phyloP scores from a whole-genome alignment of 768 basidiomycete species.

The Dendrothele bispora region DNA sequence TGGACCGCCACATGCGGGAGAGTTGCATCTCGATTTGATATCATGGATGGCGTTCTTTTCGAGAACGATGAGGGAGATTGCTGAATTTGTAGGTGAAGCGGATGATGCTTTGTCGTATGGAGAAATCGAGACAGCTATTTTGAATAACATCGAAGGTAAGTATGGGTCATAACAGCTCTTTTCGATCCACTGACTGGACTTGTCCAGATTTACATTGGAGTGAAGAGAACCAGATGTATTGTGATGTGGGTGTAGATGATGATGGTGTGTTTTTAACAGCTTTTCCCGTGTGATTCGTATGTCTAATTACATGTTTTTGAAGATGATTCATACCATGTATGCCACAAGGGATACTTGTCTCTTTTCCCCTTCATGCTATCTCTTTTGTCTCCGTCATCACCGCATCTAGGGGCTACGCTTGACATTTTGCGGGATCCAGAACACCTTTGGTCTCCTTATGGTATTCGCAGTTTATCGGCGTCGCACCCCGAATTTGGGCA shows the following conservation, averaged over 20 bases:
- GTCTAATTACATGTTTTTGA: constrained; percentile 1
- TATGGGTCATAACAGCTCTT: not conserved
- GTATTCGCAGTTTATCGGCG: constrained; percentile 85
- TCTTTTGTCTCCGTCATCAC: constrained; percentile 74
- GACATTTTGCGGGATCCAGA: constrained; percentile 77
- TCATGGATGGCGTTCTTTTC: constrained; percentile 98
- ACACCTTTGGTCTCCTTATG: constrained; percentile 90
- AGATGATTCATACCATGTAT: constrained; percentile 93
- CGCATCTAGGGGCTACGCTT: constrained; percentile 78
- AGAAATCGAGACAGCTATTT: constrained; percentile 76
- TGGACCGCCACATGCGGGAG: constrained; percentile 85
- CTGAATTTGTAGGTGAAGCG: constrained; percentile 81
- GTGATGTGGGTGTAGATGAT: constrained; percentile 81
- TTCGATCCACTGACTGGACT: not conserved
- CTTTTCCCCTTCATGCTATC: constrained; percentile 90
- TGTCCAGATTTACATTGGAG: constrained; percentile 87
- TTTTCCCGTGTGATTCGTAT: constrained; percentile 4
- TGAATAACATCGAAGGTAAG: constrained; percentile 84
- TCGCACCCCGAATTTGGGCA: constrained; percentile 87
- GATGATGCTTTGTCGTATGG: constrained; percentile 79
- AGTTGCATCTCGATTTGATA: constrained; percentile 90
- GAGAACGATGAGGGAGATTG: constrained; percentile 89
- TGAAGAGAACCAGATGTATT: constrained; percentile 89
- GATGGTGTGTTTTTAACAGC: constrained; percentile 59
- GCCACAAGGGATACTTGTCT: constrained; percentile 91